These are phyloP conservation scores for Yarrowia galli DNA, from an alignment of 1,139 yeast genomes.

Conservation along the genomic window DNA sequence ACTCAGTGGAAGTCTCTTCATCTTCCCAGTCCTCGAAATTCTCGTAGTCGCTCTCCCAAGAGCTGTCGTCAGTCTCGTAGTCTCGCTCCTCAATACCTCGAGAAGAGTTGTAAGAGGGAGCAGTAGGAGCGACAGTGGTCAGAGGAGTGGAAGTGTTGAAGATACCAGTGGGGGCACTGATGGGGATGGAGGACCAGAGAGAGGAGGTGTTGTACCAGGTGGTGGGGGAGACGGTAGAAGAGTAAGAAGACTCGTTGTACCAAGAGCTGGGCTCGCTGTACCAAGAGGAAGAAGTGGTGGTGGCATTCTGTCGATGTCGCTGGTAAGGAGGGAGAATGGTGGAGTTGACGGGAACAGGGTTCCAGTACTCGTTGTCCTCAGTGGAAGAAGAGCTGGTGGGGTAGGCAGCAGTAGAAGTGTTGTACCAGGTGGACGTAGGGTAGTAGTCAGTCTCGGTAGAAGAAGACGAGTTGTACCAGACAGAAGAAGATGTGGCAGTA, in stretches of 20 bases:
- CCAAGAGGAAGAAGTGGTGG: not conserved
- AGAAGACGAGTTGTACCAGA: too few species aligned
- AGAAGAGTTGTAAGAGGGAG: slow-evolving; percentile 8
- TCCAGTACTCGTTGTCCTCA: too few species aligned
- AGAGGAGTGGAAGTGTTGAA: slow-evolving; percentile 24
- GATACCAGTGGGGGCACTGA: slow-evolving; percentile 24
- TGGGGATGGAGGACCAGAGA: slow-evolving; percentile 18
- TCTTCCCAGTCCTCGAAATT: not conserved
- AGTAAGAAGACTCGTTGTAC: not conserved
- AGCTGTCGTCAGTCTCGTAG: slow-evolving; percentile 15
- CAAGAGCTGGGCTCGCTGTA: not conserved
- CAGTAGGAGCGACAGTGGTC: slow-evolving; percentile 10
- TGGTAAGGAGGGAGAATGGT: too few species aligned
- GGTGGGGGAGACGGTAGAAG: not conserved
- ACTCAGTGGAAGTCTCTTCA: slow-evolving; percentile 12
- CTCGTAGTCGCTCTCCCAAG: slow-evolving; percentile 1
- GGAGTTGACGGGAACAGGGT: too few species aligned
- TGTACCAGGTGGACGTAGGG: too few species aligned
- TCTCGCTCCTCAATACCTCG: slow-evolving; percentile 9
- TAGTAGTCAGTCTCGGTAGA: too few species aligned
- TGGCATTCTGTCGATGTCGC: too few species aligned
- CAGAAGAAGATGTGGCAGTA: too few species aligned
- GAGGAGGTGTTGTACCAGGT: slow-evolving; percentile 2
- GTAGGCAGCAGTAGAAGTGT: too few species aligned
- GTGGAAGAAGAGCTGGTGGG: too few species aligned